Base-by-base conservation (phyloP, 148 eudicot species). In the Fallopia convolvulus region DNA sequence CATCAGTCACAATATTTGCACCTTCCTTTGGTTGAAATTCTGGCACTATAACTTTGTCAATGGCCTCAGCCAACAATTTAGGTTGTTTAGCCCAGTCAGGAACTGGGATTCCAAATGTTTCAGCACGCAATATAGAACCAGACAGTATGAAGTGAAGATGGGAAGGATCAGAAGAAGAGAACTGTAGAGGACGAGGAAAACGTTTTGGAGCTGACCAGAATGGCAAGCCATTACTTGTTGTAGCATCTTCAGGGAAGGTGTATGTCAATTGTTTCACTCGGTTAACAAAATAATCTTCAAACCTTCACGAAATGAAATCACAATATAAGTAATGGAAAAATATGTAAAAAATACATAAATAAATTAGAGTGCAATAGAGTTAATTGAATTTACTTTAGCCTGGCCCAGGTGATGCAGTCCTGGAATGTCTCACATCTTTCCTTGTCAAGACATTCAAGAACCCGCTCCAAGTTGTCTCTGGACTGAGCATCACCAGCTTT, bases 181-280 rank as follows among this genome's bases (percentile, higher is more conserved):
- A 87, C 80, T 84, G 87, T 83, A 93, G 65, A 2, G 98, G 91
- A 42, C 80, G 88, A 72, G 98, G 98, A 73, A 90, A 93, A 42
- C 97, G 90, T 84, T 94, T 94, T 0, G 98, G 95, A 72, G 98
- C 97, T 21, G 98, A 94, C 98, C 98, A 94, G 78, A 94, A 94
- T 71, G 95, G 97, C 58, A 90, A 90, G 49, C 97, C 98, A 46
- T 87, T 90, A 83, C 97, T 94, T 56, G 97, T 94, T 48, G 82
- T 81, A 79, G 97, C 95, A 82, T 94, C 92, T 83, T 94, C 98
- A 18, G 98, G 98, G 74, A 92, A 92, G 60, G 97, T 92, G 81
- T 82, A 94, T 30, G 86, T 88, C 81, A 94, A 83, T 81, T 94
- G 98, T 78, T 94, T 94, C 72, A 92, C 93, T 48, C 95, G 91